phyloP scores from a whole-genome alignment of 169 alveolate species.

The Plasmodium falciparum region DNA sequence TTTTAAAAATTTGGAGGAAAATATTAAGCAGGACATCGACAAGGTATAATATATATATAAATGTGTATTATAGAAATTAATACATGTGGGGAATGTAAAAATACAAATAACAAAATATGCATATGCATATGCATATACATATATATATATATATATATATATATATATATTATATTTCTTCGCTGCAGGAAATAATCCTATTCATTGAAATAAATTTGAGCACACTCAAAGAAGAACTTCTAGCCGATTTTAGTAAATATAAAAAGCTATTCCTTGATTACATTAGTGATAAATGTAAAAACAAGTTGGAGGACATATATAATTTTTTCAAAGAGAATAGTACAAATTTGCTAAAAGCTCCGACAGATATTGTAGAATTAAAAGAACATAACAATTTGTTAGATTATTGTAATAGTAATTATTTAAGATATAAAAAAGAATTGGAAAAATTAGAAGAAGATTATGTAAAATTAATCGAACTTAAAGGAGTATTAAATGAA shows the following conservation, averaged over 20 bases:
- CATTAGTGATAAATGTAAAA: constrained; percentile 62
- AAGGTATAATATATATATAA: constrained; percentile 18
- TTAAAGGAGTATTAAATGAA: constrained; percentile 76
- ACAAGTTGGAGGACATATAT: constrained; percentile 59
- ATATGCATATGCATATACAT: no score
- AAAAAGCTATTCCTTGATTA: constrained; percentile 41
- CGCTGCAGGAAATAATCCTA: constrained; percentile 36
- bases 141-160: no score
- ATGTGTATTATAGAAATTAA: no score
- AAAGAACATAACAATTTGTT: constrained; percentile 48
- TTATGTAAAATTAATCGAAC: constrained; percentile 62
- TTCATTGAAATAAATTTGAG: constrained; percentile 73
- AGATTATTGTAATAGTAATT: constrained; percentile 57
- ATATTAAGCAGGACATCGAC: constrained; percentile 52
- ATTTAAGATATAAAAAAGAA: constrained; percentile 40
- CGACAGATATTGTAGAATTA: constrained; percentile 39
- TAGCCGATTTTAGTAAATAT: constrained; percentile 43
- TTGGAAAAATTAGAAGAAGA: constrained; percentile 66
- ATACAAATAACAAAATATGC: no score
- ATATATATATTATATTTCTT: no score
- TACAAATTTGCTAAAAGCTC: constrained; percentile 37
- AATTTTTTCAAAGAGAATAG: constrained; percentile 65
- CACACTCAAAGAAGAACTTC: constrained; percentile 49
- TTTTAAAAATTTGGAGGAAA: constrained; percentile 70
- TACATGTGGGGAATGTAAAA: no score